These are phyloP conservation scores for Yamadazyma akitaensis DNA, from an alignment of 805 yeast species.

Conservation along the genomic window DNA sequence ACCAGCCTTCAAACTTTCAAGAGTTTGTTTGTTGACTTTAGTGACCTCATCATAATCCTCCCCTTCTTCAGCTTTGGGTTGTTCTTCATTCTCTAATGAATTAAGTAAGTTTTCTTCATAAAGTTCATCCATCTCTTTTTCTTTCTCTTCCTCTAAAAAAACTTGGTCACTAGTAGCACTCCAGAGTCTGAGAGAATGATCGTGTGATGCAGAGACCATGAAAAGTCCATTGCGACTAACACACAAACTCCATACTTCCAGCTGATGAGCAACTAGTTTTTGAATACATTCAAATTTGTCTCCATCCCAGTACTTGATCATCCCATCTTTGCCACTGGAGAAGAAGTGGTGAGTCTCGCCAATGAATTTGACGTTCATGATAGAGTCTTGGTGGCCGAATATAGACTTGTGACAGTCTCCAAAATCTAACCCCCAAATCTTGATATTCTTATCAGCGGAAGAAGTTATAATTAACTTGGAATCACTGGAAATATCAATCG, in stretches of 20 bases:
- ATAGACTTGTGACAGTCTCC: conserved; percentile 98
- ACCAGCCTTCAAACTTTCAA: conserved; percentile 91
- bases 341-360: conserved; percentile 88
- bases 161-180: conserved; percentile 89
- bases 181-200: conserved; percentile 93
- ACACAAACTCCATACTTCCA: conserved; percentile 93
- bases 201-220: conserved; percentile 84
- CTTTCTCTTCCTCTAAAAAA: conserved; percentile 95
- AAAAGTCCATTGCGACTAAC: conserved; percentile 68
- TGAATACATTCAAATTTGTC: conserved; percentile 94
- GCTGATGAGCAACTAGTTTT: conserved; percentile 75
- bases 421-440: conserved; percentile 97
- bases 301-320: conserved; percentile 97
- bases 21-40: conserved; percentile 75
- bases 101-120: conserved; percentile 79
- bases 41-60: conserved; percentile 52
- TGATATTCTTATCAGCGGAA: conserved; percentile 95
- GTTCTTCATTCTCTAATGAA: conserved; percentile 57
- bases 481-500: conserved; percentile 87
- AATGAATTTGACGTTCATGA: conserved; percentile 81
- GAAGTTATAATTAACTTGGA: conserved; percentile 86
- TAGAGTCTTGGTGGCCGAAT: conserved; percentile 95
- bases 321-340: conserved; percentile 84
- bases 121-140: conserved; percentile 88
- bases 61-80: conserved; percentile 30